Base-by-base conservation (phyloP, 2,329 filamentous ascomycete species). In the Diaporthe ampelina region DNA sequence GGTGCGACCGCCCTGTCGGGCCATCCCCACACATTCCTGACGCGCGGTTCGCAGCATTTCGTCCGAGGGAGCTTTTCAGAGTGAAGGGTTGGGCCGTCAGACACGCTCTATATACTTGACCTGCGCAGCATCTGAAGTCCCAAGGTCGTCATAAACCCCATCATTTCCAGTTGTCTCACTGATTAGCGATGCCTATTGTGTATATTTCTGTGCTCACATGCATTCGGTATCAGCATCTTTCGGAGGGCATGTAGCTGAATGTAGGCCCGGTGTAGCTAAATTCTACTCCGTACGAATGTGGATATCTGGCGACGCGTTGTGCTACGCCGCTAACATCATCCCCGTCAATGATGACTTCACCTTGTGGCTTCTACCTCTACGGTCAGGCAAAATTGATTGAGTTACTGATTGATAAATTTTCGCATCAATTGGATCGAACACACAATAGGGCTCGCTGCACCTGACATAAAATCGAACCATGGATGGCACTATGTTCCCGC, bases 1-100 rank as follows among this genome's bases (percentile, higher is more conserved):
- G 63, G 63, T 68, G 48, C 48, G 35, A 68, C 63, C 63, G 63
- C 63, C 13, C 45, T 68, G 63, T 68, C 63, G 63, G 63, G 63
- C 48, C 63, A 68, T 67, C 63, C 63, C 63, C 63, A 68, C 63
- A 15, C 63, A 40, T 54, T 54, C 45, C 32, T 32, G 45, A 26
- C 48, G 63, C 32, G 29, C 21, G 29, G 48, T 50, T 21, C 26
- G 40, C 24, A 45, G 59, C 59, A 63, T 37, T 37, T 59, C 21
- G 56, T 24, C 56, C 32, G 19, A 58, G 32, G 56, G 54, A 32
- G 32, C 56, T 19, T 19, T 21, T 37, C 19, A 11, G 19, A 10
- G 21, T 32, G 29, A 5, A 17, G 29, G 21, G 56, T 35, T 45
- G 15, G 45, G 19, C 17, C 4, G 19, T 24, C 43, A 24, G 45